Evolutionary conservation across 179 eudicot genomes (phyloP), one percentile per base, ranked within the genome.

Genomic region (Silene coronaria): DNA sequence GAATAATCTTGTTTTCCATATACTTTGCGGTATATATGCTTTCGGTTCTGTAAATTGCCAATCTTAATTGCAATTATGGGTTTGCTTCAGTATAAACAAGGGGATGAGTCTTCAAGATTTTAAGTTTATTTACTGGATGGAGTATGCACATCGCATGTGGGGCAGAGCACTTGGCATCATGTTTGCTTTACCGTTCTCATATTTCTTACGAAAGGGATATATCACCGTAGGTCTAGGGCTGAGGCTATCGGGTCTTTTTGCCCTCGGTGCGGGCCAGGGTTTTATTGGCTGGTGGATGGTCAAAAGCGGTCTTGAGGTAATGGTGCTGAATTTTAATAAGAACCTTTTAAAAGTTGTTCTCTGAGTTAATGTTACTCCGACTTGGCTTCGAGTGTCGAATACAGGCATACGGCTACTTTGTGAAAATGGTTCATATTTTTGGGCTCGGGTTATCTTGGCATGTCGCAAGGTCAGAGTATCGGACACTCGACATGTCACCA

Each of bases 271-370:
- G 80, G 97, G 97, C 38, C 96, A 95, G 78, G 99, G 99, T 80
- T 80, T 95, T 34, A 89, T 95, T 72, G 97, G 97, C 73, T 92
- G 99, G 99, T 92, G 97, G 97, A 92, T 91, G 95, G 97, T 92
- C 63, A 92, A 95, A 85, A 92, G 99, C 86, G 99, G 99, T 72
- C 87, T 90, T 60, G 99, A 95, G 92, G 99, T 92, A 86, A 75
- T 59, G 48, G 5, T 59, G 51, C 42, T 59, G 0, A 67, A 72
- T 19, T 61, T 34, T 13, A 23, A 24, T 58, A 17, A 3, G 27
- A 67, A 32, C 10, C 27, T 26, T 61, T 22, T 8, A 36, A 32
- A 2, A 55, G 30, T 22, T 23, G 11, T 55, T 21, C 53, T 23
- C 21, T 53, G 58, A 1, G 58, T 53, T 53, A 16, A 4, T 53